Conservation (phyloP, 2,329 filamentous ascomycete species). For the Aspergillus amoenus region DNA sequence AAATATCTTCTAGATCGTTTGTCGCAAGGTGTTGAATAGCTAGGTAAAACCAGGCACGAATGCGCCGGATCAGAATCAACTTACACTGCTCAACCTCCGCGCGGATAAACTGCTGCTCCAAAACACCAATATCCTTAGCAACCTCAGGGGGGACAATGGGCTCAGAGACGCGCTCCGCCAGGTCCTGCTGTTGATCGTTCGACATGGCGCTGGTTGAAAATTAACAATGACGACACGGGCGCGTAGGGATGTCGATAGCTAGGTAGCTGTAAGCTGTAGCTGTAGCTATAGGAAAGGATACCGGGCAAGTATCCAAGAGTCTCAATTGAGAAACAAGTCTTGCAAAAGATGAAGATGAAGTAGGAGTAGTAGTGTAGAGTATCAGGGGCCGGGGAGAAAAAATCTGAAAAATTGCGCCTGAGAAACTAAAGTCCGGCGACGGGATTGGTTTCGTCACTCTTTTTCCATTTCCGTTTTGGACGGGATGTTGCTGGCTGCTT, state of each 20-base stretch:
- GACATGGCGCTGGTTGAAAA: not conserved
- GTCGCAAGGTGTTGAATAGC: not conserved
- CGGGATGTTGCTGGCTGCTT: not conserved
- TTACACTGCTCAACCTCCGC: slow-evolving; percentile 70
- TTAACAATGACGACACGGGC: not conserved
- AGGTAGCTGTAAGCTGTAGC: not conserved
- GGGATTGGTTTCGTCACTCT: slow-evolving; percentile 1
- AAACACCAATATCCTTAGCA: slow-evolving; percentile 63
- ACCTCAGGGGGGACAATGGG: slow-evolving; percentile 49
- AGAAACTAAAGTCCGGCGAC: slow-evolving; percentile 2
- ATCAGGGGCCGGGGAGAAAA: not conserved
- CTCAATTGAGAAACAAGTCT: not conserved
- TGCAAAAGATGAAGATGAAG: not conserved
- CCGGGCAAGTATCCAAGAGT: not conserved
- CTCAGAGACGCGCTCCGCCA: slow-evolving; percentile 33
- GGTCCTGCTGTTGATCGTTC: not conserved
- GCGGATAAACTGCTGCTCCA: slow-evolving; percentile 83
- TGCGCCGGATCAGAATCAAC: slow-evolving; percentile 47
- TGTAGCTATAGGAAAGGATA: not conserved
- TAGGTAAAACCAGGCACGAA: no score
- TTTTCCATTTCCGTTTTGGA: not conserved
- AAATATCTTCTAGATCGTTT: not conserved
- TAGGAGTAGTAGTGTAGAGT: not conserved
- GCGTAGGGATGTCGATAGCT: not conserved
- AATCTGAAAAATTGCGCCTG: slow-evolving; percentile 4